Conservation (phyloP, 805 yeast genomes). For the Teunomyces gatunensis region DNA sequence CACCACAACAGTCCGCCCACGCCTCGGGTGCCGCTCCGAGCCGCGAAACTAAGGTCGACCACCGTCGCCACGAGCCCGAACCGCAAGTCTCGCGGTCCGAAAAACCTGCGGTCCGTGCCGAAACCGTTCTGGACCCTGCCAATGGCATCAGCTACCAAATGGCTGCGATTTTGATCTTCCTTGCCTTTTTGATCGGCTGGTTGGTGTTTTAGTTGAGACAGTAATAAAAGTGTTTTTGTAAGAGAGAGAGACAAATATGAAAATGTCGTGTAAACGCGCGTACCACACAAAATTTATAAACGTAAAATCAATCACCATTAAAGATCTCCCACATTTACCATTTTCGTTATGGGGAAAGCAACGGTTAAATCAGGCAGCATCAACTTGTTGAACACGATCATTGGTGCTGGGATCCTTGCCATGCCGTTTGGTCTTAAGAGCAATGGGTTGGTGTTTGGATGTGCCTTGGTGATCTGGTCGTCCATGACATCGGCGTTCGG, state of each 20-base stretch:
- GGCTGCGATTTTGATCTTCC: conserved; percentile 45
- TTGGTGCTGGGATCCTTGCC: conserved; percentile 79
- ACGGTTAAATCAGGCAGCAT: conserved; percentile 32
- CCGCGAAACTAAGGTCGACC: conserved; percentile 1
- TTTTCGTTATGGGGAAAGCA: conserved; percentile 14
- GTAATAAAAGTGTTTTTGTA: background rate
- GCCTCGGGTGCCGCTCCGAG: background rate
- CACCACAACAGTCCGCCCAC: conserved; percentile 8
- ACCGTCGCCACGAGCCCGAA: background rate
- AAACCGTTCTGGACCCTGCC: conserved; percentile 23
- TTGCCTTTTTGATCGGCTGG: conserved; percentile 69
- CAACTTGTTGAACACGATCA: conserved; percentile 70
- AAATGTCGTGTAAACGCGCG: background rate
- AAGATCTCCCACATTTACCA: background rate
- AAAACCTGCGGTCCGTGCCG: background rate
- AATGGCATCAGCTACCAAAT: conserved; percentile 54
- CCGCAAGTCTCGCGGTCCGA: background rate
- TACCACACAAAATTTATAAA: background rate
- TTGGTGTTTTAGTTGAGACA: conserved; percentile 48
- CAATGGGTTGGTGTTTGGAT: conserved; percentile 64
- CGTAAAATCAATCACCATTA: background rate
- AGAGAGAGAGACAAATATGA: too few species aligned
- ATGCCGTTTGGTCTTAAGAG: conserved; percentile 70
- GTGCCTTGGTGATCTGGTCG: conserved; percentile 53
- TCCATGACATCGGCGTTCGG: conserved; percentile 70